Evolutionary conservation across 306 rosid species (phyloP).

Genomic region (Dryas drummondii): DNA sequence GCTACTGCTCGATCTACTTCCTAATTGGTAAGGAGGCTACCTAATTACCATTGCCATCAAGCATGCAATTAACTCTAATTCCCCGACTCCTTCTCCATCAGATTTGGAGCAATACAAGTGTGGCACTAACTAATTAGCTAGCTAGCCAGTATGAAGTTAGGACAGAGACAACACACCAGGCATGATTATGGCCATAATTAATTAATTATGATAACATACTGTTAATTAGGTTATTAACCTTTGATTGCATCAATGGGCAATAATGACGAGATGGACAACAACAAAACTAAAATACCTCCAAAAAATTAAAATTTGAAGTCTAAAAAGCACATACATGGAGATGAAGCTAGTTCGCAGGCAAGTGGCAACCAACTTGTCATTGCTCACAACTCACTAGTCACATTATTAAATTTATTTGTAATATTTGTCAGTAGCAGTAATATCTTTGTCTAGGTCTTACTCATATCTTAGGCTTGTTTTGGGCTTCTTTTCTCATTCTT

Average conservation of each 20-base stretch:
- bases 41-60: constrained; percentile 26
- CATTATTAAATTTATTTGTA: no score
- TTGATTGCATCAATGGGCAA: not conserved
- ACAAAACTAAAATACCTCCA: no score
- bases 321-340: no score
- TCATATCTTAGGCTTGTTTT: not conserved
- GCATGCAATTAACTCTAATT: constrained; percentile 29
- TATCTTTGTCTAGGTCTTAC: not conserved
- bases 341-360: no score
- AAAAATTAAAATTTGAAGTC: no score
- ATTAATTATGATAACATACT: not conserved
- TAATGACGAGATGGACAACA: no score
- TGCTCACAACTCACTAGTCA: no score
- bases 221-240: not conserved
- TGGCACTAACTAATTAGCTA: no score
- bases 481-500: not conserved
- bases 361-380: no score
- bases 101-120: constrained; percentile 20
- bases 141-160: not conserved
- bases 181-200: not conserved
- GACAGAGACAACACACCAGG: no score
- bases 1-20: not conserved
- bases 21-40: constrained; percentile 27
- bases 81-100: constrained; percentile 33
- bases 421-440: no score